Base-by-base conservation (phyloP, 257 asterid species). In the Datura wrightii region DNA sequence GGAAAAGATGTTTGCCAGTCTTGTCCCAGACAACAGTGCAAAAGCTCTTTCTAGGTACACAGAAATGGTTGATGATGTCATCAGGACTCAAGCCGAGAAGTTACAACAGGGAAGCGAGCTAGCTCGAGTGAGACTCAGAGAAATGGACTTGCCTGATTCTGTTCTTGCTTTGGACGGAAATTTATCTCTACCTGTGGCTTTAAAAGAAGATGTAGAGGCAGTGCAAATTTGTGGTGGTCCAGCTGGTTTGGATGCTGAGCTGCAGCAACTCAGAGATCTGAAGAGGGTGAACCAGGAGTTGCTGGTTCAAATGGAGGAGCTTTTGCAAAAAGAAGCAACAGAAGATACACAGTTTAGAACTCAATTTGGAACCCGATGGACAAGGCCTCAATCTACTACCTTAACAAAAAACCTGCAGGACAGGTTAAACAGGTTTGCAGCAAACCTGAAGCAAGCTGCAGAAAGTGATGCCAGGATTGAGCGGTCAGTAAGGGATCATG, bases 201-300 rank as follows among this genome's bases (percentile, higher is more conserved):
- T 97, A 69, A 94, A 93, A 90, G 98, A 95, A 85, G 96, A 95
- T 71, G 97, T 93, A 46, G 98, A 94, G 90, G 98, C 98, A 39
- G 98, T 97, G 48, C 97, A 97, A 89, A 91, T 94, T 80, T 94
- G 97, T 92, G 99, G 98, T n/a, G 98, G 99, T 55, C 94, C 98
- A 16, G 93, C 96, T 83, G 96, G 95, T 86, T 89, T 96, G 89
- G 98, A 95, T 88, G 94, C 92, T 84, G 98, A 97, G 89, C 91
- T 97, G 83, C 97, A 93, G 88, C 98, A 97, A 85, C 93, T 97
- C 83, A 97, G 90, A 89, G 99, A 97, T 92, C 89, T 97, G 84
- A 92, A 94, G 90, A 91, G 97, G 92, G 99, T 97, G 82, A 94
- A 94, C 90, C 97, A 94, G 76, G 98, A 97, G 86, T 86, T 97